phyloP scores from a whole-genome alignment of 192 early-diverging fungal species.

The Physocladia obscura region DNA sequence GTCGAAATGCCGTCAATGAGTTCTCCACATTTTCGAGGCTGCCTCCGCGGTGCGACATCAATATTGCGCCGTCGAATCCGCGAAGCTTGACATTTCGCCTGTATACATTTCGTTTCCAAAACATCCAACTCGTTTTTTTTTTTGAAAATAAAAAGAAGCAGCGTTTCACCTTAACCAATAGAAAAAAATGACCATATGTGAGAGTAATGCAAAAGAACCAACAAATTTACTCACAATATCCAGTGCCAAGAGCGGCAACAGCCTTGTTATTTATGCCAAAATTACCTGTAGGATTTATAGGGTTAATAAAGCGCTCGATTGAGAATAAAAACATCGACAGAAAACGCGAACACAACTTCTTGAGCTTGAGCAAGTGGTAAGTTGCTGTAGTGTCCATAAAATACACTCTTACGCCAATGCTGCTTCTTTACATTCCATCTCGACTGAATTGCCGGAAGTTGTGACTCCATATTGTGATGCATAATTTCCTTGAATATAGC shows the following conservation, averaged over 20 bases:
- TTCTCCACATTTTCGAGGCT: conserved; percentile 50
- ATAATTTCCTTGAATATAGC: conserved; percentile 29
- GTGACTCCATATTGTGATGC: conserved; percentile 35
- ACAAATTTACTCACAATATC: conserved; percentile 35
- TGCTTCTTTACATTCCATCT: conserved; percentile 21
- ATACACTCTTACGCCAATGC: conserved; percentile 40
- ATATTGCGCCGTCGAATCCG: no score
- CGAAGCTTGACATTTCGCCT: no score
- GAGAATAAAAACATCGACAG: conserved; percentile 39
- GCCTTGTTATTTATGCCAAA: conserved; percentile 29
- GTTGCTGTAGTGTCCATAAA: conserved; percentile 24
- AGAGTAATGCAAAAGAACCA: no score
- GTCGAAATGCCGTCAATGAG: conserved; percentile 45
- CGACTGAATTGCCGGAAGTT: conserved; percentile 27
- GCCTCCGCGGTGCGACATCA: conserved; percentile 53
- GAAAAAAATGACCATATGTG: no score
- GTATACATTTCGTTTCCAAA: no score
- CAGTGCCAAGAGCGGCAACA: conserved; percentile 39
- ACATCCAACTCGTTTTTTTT: no score
- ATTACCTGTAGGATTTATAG: conserved; percentile 19
- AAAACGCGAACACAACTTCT: conserved; percentile 42
- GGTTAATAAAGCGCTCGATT: conserved; percentile 44
- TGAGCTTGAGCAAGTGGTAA: conserved; percentile 38
- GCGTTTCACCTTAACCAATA: no score
- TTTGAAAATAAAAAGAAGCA: no score